phyloP scores from a whole-genome alignment of 257 asterid genomes.

The Plantago elongata region DNA sequence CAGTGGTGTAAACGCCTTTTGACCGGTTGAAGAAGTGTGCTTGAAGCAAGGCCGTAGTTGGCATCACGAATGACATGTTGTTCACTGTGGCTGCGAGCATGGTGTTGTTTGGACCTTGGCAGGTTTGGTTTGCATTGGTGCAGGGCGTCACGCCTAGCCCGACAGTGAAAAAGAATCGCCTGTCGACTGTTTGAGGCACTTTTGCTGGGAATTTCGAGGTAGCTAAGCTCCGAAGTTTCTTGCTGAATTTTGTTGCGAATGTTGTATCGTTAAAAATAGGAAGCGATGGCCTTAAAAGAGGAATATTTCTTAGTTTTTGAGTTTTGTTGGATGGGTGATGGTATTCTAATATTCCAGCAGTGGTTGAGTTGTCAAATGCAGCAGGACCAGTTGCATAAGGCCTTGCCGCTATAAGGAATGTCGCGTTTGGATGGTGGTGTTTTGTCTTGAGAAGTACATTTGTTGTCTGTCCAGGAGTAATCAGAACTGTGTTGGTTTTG shows the following conservation, averaged over 20 bases:
- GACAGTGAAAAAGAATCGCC: slow-evolving; percentile 51
- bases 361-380: slow-evolving; percentile 53
- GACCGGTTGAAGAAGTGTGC: slow-evolving; percentile 50
- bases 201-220: slow-evolving; percentile 41
- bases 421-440: slow-evolving; percentile 36
- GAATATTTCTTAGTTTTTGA: slow-evolving; percentile 14
- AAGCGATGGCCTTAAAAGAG: slow-evolving; percentile 27
- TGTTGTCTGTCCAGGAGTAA: slow-evolving; percentile 68
- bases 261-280: slow-evolving; percentile 35
- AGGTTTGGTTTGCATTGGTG: slow-evolving; percentile 29
- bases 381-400: slow-evolving; percentile 57
- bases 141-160: slow-evolving; percentile 56
- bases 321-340: slow-evolving; percentile 22
- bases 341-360: slow-evolving; percentile 43
- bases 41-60: slow-evolving; percentile 47
- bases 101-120: slow-evolving; percentile 61
- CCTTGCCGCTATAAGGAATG: slow-evolving; percentile 45
- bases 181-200: slow-evolving; percentile 41
- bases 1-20: slow-evolving; percentile 50
- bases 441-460: slow-evolving; percentile 45
- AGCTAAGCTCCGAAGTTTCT: slow-evolving; percentile 40
- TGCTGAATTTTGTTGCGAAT: slow-evolving; percentile 31
- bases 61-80: slow-evolving; percentile 57
- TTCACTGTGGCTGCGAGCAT: slow-evolving; percentile 45
- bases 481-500: slow-evolving; percentile 32